Percentiles rank a stretch among this genome's conserved stretches.
Evolutionary conservation across 208 protist genomes (phyloP).

Genomic region (Trypanosoma theileri): DNA sequence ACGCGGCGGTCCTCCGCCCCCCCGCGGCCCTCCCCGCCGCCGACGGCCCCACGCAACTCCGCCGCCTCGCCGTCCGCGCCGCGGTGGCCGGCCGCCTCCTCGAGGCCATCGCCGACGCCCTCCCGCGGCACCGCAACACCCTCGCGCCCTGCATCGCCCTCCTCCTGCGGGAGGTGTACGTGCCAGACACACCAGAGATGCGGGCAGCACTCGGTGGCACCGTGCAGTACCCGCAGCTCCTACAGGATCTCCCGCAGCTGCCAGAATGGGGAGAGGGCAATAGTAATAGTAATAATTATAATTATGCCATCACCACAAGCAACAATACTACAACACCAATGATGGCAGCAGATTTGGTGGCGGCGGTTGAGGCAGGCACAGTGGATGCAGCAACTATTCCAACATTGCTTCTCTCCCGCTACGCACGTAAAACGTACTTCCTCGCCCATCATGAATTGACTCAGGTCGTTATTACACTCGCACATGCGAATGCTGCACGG

Average conservation of each 20-base stretch:
- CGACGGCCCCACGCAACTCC: constrained; percentile 31
- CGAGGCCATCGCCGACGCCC: constrained; percentile 37
- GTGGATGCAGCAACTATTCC: too few species aligned
- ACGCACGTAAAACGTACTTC: constrained; percentile 72
- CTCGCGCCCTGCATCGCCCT: constrained; percentile 57
- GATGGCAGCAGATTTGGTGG: too few species aligned
- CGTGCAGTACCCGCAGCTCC: constrained; percentile 17
- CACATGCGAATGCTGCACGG: constrained; percentile 42
- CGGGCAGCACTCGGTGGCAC: constrained; percentile 35
- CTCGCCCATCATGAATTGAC: constrained; percentile 65
- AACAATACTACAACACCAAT: too few species aligned
- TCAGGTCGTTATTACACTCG: constrained; percentile 36
- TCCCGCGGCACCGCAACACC: constrained; percentile 70
- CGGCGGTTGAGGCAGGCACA: too few species aligned
- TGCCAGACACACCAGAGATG: constrained; percentile 50
- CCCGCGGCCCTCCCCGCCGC: neutral
- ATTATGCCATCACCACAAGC: too few species aligned
- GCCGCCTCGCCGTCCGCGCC: constrained; percentile 42
- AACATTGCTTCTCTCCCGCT: constrained; percentile 38
- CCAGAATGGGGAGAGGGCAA: too few species aligned
- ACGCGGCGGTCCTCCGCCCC: constrained; percentile 18
- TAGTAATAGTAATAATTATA: too few species aligned
- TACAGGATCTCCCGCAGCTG: constrained; percentile 15
- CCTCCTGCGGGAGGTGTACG: constrained; percentile 67
- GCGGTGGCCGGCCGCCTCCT: constrained; percentile 60